phyloP scores from a whole-genome alignment of 208 protist genomes.

The Strigomonas culicis region DNA sequence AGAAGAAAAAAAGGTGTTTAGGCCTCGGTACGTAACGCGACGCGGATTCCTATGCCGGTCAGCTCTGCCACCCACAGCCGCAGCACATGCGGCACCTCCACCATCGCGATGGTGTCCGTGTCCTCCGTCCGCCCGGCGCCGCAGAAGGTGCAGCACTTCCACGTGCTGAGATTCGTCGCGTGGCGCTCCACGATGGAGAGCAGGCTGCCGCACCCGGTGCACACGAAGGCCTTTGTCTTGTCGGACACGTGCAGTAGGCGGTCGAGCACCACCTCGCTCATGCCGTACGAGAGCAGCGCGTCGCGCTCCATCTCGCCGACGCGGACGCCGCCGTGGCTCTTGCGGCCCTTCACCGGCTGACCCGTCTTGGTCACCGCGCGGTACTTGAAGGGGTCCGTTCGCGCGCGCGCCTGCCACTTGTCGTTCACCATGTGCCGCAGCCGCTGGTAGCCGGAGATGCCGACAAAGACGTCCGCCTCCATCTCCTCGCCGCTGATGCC shows the following conservation, averaged over 20 bases:
- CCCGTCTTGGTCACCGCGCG: constrained; percentile 93
- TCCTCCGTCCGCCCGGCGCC: constrained; percentile 69
- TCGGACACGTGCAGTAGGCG: constrained; percentile 94
- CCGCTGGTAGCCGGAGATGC: constrained; percentile 99
- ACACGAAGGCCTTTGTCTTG: constrained; percentile 85
- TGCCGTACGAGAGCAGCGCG: constrained; percentile 98
- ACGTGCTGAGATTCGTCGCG: constrained; percentile 80
- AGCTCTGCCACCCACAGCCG: constrained; percentile 86
- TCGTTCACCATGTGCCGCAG: constrained; percentile 99
- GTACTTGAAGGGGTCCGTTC: constrained; percentile 83
- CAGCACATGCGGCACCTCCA: constrained; percentile 90
- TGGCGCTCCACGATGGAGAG: constrained; percentile 87
- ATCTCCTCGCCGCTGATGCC: constrained; percentile 96
- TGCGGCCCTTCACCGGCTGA: constrained; percentile 99
- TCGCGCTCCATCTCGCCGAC: constrained; percentile 99
- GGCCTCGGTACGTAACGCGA: constrained; percentile 27
- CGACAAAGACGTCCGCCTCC: constrained; percentile 97
- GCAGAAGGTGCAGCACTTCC: constrained; percentile 88
- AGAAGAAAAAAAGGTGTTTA: constrained; percentile 26
- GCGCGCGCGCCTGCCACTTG: constrained; percentile 98
- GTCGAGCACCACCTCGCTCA: constrained; percentile 98
- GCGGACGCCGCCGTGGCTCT: constrained; percentile 97
- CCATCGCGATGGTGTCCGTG: constrained; percentile 80
- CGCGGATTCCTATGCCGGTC: constrained; percentile 84
- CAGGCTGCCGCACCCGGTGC: constrained; percentile 70